Evolutionary conservation across 129 eudicot genomes (phyloP), one percentile per base, ranked within the genome.

Genomic region (Tagetes erecta): DNA sequence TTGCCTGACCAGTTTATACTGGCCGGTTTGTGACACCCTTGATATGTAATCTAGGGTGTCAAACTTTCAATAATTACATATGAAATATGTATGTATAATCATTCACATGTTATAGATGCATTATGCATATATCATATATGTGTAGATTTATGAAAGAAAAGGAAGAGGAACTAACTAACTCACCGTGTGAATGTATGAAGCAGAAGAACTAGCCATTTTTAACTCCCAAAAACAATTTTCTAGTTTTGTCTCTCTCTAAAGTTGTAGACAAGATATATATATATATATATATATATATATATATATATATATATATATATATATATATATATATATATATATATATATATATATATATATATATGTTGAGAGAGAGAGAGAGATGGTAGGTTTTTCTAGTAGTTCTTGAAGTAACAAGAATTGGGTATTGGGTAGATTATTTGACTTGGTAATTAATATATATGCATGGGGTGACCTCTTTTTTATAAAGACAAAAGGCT

Each of bases 101-200:
- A 37, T 8, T 6, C 51, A 42, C 46, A 65, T 41, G 37, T 30
- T 67, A 30, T 10, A 46, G 8, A 68, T 68, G 40, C 10, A 52
- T n/a, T 39, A 47, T 49, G 46, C 30, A 75, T 50, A 45, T 36
- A 38, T 8, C 13, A 58, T 8, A 58, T 9, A 58, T 8, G 4
- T 30, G 37, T 13, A 52, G 55, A 59, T 76, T 47, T 44, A 58
- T 78, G 63, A 3, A 6, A 41, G 14, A 46, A 45, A 8, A 47
- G 72, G 6, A 65, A 34, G 31, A 46, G 47, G 35, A 67, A 42
- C 46, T 64, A 51, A 88, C 93, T 90, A 67, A 42, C 46, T 64
- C 58, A 88, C 93, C 93, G 75, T 59, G 73, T 85, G 94, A 72
- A 88, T 85, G 77, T 88, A 88, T 46, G 88, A 73, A 71, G 94